Evolutionary conservation across 1,139 yeast genomes (phyloP).

Genomic region (Yamadazyma triangularis): DNA sequence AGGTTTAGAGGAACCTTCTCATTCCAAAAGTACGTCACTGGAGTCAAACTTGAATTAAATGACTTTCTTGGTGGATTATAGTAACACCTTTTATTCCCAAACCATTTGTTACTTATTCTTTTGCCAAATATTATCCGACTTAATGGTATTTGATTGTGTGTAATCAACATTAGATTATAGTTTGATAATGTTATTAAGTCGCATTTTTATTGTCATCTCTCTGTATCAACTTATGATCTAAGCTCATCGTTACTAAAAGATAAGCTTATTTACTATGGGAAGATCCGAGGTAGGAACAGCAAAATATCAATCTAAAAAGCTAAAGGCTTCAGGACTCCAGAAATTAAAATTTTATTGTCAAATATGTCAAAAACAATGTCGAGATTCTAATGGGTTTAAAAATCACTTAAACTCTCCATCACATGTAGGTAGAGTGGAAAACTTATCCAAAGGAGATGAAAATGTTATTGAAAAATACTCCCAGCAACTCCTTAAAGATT

Average conservation of each 20-base stretch:
- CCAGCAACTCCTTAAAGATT: constrained; percentile 55
- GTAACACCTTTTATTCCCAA: neutral
- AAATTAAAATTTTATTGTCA: constrained; percentile 87
- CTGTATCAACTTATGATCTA: too few species aligned
- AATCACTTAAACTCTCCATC: constrained; percentile 78
- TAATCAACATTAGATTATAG: neutral
- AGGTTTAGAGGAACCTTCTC: constrained; percentile 21
- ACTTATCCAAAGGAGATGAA: constrained; percentile 25
- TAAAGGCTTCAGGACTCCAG: constrained; percentile 82
- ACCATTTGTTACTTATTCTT: neutral
- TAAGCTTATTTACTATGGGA: constrained; percentile 19
- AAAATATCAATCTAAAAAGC: constrained; percentile 71
- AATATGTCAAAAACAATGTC: constrained; percentile 84
- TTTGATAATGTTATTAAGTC: too few species aligned
- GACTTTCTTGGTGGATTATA: constrained; percentile 30
- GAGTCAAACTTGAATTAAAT: constrained; percentile 22
- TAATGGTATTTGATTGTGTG: neutral
- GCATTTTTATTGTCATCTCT: too few species aligned
- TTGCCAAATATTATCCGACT: neutral
- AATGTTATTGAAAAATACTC: constrained; percentile 59
- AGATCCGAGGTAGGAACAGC: constrained; percentile 76
- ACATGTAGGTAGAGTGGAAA: constrained; percentile 55
- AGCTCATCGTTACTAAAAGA: too few species aligned
- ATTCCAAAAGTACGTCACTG: constrained; percentile 23
- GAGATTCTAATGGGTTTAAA: constrained; percentile 93